Percentiles rank a stretch among this genome's conserved stretches.
Evolutionary conservation across 345 rosid genomes (phyloP).

Genomic region (Litchi chinensis): DNA sequence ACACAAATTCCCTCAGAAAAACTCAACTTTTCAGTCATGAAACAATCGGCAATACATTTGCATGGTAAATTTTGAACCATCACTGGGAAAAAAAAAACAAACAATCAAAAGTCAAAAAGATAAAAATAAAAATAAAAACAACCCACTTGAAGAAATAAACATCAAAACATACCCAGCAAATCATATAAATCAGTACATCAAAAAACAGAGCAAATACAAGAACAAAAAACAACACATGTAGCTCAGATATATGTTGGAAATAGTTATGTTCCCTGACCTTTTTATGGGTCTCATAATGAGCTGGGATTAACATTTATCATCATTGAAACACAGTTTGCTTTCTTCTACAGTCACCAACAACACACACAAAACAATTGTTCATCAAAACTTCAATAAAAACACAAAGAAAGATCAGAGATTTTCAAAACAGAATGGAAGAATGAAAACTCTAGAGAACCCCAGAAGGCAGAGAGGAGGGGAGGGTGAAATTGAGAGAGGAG

Average conservation of each 20-base stretch:
- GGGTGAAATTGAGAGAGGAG: background rate
- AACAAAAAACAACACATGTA: background rate
- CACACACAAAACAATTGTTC: background rate
- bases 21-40: background rate
- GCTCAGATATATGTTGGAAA: constrained; percentile 24
- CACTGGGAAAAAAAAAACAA: background rate
- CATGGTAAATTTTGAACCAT: background rate
- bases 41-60: constrained; percentile 10
- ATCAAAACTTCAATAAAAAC: background rate
- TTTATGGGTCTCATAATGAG: constrained; percentile 25
- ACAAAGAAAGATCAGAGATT: background rate
- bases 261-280: constrained; percentile 12
- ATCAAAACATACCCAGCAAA: background rate
- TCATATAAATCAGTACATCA: background rate
- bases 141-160: too few relatives aligned
- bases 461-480: too few relatives aligned
- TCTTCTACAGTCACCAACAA: background rate
- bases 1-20: constrained; percentile 4
- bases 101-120: background rate
- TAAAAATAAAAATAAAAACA: background rate
- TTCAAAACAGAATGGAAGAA: background rate
- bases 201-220: too few relatives aligned
- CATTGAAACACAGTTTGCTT: background rate
- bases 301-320: constrained; percentile 27
- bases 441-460: background rate